A percentile compares a stretch with the other conserved stretches of the same genome.
Evolutionary conservation across 441 rosid genomes (phyloP).

Genomic region (Arabidopsis hybrid): DNA sequence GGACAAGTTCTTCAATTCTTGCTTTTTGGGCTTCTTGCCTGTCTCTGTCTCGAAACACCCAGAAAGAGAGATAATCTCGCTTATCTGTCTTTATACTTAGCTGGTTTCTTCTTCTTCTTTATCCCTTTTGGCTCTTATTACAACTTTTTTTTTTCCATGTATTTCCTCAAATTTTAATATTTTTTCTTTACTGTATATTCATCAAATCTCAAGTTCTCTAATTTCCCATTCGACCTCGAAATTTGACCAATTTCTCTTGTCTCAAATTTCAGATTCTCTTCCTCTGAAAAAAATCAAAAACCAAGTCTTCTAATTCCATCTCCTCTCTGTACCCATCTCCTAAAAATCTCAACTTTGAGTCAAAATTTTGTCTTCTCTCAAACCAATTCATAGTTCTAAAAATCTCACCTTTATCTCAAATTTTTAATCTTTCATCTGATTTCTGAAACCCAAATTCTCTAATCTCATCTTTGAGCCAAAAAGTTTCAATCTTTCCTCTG

Average conservation of each 20-base stretch:
- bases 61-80: neutral
- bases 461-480: neutral
- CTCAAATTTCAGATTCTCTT: neutral
- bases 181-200: neutral
- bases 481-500: neutral
- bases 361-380: neutral
- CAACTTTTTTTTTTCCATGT: neutral
- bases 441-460: neutral
- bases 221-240: neutral
- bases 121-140: neutral
- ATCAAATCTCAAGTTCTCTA: neutral
- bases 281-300: neutral
- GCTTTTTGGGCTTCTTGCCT: conserved; percentile 22
- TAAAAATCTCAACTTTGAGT: neutral
- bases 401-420: neutral
- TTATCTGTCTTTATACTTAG: conserved; percentile 31
- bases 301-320: neutral
- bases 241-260: neutral
- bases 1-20: conserved; percentile 30
- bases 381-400: neutral
- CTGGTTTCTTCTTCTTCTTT: conserved; percentile 30
- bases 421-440: neutral
- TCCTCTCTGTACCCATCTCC: neutral
- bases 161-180: neutral
- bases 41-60: conserved; percentile 17